These are phyloP conservation scores for Solanum dulcamara DNA, from an alignment of 257 asterid genomes.

Conservation along the genomic window DNA sequence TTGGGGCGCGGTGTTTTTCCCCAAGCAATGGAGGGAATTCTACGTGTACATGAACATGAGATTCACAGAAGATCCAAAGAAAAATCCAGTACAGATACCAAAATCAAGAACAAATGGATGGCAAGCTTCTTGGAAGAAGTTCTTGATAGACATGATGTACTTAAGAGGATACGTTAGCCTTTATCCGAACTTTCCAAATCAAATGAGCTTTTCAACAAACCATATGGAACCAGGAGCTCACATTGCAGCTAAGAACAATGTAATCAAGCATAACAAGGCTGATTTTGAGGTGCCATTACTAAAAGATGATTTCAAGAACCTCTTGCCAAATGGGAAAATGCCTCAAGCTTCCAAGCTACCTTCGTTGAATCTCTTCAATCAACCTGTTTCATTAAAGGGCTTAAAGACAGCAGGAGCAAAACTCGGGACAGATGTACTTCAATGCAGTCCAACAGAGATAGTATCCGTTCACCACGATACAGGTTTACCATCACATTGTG, in stretches of 20 bases:
- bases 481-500: slow-evolving; percentile 79
- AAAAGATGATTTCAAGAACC: slow-evolving; percentile 47
- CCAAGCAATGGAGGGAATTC: slow-evolving; percentile 91
- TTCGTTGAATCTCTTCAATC: slow-evolving; percentile 66
- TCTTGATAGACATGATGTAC: slow-evolving; percentile 91
- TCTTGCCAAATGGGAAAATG: slow-evolving; percentile 65
- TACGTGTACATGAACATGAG: slow-evolving; percentile 94
- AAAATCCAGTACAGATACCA: slow-evolving; percentile 87
- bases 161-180: slow-evolving; percentile 76
- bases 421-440: slow-evolving; percentile 63
- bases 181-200: slow-evolving; percentile 85
- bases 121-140: slow-evolving; percentile 99
- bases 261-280: slow-evolving; percentile 52
- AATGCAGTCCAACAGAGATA: slow-evolving; percentile 38
- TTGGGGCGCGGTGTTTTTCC: slow-evolving; percentile 96
- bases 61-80: slow-evolving; percentile 71
- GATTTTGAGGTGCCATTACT: slow-evolving; percentile 88
- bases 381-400: slow-evolving; percentile 72
- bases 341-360: slow-evolving; percentile 87
- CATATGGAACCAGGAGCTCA: slow-evolving; percentile 99
- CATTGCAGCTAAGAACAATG: slow-evolving; percentile 73
- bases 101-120: slow-evolving; percentile 94
- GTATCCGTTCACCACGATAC: slow-evolving; percentile 53
- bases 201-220: slow-evolving; percentile 85
- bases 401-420: slow-evolving; percentile 88